Conservation (phyloP, 164 flowering plant species). For the Berberis vulgaris region DNA sequence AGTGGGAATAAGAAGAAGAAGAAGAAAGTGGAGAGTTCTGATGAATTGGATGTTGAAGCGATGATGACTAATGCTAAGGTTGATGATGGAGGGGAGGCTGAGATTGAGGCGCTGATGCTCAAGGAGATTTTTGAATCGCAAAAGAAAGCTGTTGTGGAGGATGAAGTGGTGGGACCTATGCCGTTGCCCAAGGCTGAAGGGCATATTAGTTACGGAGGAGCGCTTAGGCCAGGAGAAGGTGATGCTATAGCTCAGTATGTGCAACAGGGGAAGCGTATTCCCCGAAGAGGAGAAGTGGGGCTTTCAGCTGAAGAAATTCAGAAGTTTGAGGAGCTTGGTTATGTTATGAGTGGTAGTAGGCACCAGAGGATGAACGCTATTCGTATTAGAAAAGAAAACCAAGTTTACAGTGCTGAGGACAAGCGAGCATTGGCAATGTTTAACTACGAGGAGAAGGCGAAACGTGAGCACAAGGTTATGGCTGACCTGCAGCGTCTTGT, state of each 20-base stretch:
- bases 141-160: slow-evolving; percentile 60
- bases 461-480: slow-evolving; percentile 95
- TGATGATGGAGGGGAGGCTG: slow-evolving; percentile 24
- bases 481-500: slow-evolving; percentile 90
- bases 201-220: slow-evolving; percentile 98
- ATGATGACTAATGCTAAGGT: slow-evolving; percentile 9
- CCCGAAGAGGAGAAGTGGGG: slow-evolving; percentile 98
- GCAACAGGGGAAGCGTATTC: slow-evolving; percentile 97
- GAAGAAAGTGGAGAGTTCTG: slow-evolving; percentile 26
- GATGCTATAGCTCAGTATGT: slow-evolving; percentile 99
- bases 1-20: slow-evolving; percentile 23
- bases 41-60: slow-evolving; percentile 20
- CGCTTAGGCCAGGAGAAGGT: slow-evolving; percentile 97
- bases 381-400: slow-evolving; percentile 98
- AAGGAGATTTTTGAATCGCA: slow-evolving; percentile 74
- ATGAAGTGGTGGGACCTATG: slow-evolving; percentile 81
- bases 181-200: slow-evolving; percentile 95
- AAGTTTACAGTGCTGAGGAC: slow-evolving; percentile 95
- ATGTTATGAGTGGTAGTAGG: slow-evolving; percentile 99
- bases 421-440: slow-evolving; percentile 91
- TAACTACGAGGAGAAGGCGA: slow-evolving; percentile 91
- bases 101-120: slow-evolving; percentile 42
- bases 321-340: slow-evolving; percentile 84
- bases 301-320: slow-evolving; percentile 94
- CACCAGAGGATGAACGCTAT: slow-evolving; percentile 99